Evolutionary conservation across 768 basidiomycete species (phyloP).

Genomic region (Pleurotus platypus): DNA sequence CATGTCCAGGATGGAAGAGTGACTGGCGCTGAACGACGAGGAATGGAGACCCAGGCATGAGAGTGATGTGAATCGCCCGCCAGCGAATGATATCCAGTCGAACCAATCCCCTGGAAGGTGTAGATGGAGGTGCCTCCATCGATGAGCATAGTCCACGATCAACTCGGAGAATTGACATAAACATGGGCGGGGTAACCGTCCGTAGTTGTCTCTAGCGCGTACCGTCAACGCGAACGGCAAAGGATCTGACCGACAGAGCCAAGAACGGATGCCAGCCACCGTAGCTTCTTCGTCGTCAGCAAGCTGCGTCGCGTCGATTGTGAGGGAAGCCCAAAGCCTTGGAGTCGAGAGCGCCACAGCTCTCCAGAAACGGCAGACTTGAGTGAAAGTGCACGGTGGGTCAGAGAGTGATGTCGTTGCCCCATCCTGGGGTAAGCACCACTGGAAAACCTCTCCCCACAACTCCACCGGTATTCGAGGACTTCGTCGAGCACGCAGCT

Average conservation of each 20-base stretch:
- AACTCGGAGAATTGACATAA: neutral
- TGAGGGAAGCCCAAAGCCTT: neutral
- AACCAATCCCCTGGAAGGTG: conserved; percentile 2
- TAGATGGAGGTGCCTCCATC: neutral
- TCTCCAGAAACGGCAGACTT: conserved; percentile 1
- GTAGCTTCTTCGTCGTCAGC: neutral
- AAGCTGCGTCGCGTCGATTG: neutral
- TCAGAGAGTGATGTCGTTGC: neutral
- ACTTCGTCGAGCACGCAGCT: neutral
- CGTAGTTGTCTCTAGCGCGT: neutral
- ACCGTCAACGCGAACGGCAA: neutral
- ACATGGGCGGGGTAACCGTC: neutral
- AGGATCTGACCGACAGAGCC: neutral
- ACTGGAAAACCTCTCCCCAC: conserved; percentile 1
- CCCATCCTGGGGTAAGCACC: neutral
- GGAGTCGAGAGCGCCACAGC: neutral
- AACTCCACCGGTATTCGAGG: conserved; percentile 2
- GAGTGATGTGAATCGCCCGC: neutral
- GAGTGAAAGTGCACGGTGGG: neutral
- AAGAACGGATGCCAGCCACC: neutral
- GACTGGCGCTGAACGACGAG: neutral
- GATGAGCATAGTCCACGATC: neutral
- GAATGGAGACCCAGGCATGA: neutral
- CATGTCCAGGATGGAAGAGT: neutral
- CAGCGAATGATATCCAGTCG: neutral